Evolutionary conservation across 1,284 basidiomycete species (phyloP), one percentile per base, ranked within the genome.

Genomic region (Calocybe gambosa): DNA sequence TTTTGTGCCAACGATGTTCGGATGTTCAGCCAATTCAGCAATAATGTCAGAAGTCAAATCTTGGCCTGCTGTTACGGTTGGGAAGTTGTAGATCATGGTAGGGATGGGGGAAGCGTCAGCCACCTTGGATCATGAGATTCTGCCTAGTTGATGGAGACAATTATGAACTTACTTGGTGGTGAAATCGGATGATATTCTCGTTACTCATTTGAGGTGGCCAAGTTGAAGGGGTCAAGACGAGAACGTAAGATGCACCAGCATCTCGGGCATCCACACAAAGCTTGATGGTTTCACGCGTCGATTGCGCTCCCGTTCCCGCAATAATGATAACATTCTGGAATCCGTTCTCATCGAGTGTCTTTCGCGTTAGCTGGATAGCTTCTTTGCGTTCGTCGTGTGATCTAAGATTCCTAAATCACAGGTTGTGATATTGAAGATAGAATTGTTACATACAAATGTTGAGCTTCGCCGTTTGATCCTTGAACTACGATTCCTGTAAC

Each of bases 21-120:
- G 88, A 61, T 94, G 91, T 43, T 75, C 64, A 3, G 86, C 80
- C 26, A 94, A 15, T 6, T 7, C 18, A 8, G 18, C 36, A 23
- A 96, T 78, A 43, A 80, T 76, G 63, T 94, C 91, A 0, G 88
- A 90, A 62, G 89, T 85, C 46, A 95, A 79, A 62, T 96, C 89
- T 54, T 91, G 78, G 8, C 92, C 91, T 0, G 89, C 82, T 0
- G 89, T 88, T 9, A 85, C 83, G 20, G 68, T 65, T 38, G 93
- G 89, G 70, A 92, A 94, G 68, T 94, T 94, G 75, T 95, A 95
- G 42, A 94, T 75, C 83, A 95, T 85, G 36, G 85, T 81, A 0
- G 91, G 92, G 39, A 95, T 75, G 0, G 89, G 88, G 1, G 85
- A 89, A 1, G 74, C 76, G 58, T 89, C 86, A 20, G 91, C 88